Conservation (phyloP, 2,329 filamentous ascomycete genomes). For the Sporothrix curviconia region DNA sequence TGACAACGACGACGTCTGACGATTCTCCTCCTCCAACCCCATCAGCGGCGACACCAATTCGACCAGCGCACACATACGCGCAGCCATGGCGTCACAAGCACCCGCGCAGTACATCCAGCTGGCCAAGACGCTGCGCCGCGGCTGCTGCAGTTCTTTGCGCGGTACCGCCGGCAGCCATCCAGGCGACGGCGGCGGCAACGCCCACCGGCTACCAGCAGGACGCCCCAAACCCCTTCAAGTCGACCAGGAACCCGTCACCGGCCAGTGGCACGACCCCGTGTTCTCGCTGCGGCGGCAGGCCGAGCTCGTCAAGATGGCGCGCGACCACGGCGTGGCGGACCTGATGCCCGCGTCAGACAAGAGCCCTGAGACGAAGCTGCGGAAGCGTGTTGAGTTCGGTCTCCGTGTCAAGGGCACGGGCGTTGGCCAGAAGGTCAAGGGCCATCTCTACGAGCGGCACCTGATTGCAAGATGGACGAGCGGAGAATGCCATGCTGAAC, state of each 20-base stretch:
- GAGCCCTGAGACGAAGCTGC: slow-evolving; percentile 63
- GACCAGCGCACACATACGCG: background rate
- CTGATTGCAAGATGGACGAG: slow-evolving; percentile 75
- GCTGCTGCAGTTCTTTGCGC: slow-evolving; percentile 79
- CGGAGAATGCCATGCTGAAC: slow-evolving; percentile 83
- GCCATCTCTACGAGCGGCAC: slow-evolving; percentile 84
- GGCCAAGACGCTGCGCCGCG: slow-evolving; percentile 65
- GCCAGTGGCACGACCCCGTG: slow-evolving; percentile 74
- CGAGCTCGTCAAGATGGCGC: slow-evolving; percentile 80
- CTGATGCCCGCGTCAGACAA: slow-evolving; percentile 72
- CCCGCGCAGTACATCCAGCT: slow-evolving; percentile 42
- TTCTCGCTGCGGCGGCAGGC: slow-evolving; percentile 84
- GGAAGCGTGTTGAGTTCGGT: slow-evolving; percentile 69
- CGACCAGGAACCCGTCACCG: slow-evolving; percentile 72
- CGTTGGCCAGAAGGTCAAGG: slow-evolving; percentile 89
- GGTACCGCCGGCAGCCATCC: slow-evolving; percentile 70
- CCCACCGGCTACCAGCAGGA: slow-evolving; percentile 47
- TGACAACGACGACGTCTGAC: background rate
- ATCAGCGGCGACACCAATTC: slow-evolving; percentile 1
- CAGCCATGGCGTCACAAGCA: slow-evolving; percentile 15
- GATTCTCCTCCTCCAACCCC: background rate
- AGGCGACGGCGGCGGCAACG: slow-evolving; percentile 36
- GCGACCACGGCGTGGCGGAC: slow-evolving; percentile 70
- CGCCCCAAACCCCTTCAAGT: slow-evolving; percentile 72
- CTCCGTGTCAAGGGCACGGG: slow-evolving; percentile 87